Percentiles rank a stretch among this genome's conserved stretches.
These are phyloP conservation scores for Cenchrus fungigraminus DNA, from an alignment of 176 grass and related monocot species.

Conservation along the genomic window DNA sequence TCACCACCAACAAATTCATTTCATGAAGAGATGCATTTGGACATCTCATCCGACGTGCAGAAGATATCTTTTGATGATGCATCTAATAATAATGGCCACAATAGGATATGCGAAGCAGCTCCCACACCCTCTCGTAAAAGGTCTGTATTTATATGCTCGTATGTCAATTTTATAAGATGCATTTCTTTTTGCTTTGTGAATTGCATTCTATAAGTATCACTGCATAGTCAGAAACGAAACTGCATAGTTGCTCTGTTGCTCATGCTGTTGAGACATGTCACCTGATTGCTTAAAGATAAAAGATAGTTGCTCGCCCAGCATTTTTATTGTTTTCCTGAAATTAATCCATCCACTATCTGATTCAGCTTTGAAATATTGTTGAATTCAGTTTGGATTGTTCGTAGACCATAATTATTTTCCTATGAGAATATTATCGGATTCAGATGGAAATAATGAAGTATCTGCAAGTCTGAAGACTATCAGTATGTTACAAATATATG, in stretches of 20 bases:
- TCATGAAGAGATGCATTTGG: conserved; percentile 45
- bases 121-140: conserved; percentile 55
- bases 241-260: neutral
- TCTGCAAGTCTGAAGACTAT: neutral
- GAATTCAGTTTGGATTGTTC: neutral
- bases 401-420: neutral
- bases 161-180: neutral
- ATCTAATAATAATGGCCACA: conserved; percentile 18
- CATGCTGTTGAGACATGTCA: neutral
- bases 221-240: neutral
- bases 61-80: conserved; percentile 42
- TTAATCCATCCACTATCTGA: neutral
- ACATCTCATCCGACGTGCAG: conserved; percentile 43
- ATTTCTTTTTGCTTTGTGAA: conserved; percentile 2
- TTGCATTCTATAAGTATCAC: conserved; percentile 1
- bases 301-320: neutral
- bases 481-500: neutral
- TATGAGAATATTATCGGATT: neutral
- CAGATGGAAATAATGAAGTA: neutral
- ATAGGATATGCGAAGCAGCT: conserved; percentile 26
- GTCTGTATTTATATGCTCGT: conserved; percentile 47
- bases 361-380: neutral
- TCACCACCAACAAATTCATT: conserved; percentile 33
- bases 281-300: neutral
- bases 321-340: neutral